These are phyloP conservation scores for Tubosaeta sp. DNA, from an alignment of 768 basidiomycete species.

Conservation along the genomic window DNA sequence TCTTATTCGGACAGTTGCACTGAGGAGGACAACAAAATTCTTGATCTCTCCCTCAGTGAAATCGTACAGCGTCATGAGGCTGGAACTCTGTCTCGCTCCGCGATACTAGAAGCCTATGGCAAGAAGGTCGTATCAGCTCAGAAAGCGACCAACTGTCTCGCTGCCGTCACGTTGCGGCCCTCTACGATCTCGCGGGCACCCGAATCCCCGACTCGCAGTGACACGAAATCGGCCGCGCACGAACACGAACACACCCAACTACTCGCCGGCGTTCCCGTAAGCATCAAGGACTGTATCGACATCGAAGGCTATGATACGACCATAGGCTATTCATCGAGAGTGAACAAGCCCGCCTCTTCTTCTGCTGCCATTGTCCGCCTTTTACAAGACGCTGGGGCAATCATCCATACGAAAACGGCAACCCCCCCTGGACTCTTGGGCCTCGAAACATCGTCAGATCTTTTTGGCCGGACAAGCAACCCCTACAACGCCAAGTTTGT, in stretches of 20 bases:
- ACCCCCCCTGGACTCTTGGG: slow-evolving; percentile 40
- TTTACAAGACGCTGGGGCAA: slow-evolving; percentile 39
- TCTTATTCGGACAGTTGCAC: slow-evolving; percentile 29
- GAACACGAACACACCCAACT: slow-evolving; percentile 10
- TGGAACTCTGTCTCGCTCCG: slow-evolving; percentile 24
- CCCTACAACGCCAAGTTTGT: slow-evolving; percentile 41
- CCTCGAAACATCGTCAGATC: slow-evolving; percentile 39
- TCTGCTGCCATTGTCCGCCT: slow-evolving; percentile 39
- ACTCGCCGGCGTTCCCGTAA: slow-evolving; percentile 46
- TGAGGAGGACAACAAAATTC: slow-evolving; percentile 34
- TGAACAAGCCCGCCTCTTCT: slow-evolving; percentile 31
- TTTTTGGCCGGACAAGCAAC: slow-evolving; percentile 46
- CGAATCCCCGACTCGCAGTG: slow-evolving; percentile 8
- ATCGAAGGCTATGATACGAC: slow-evolving; percentile 46
- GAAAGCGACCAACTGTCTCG: slow-evolving; percentile 46
- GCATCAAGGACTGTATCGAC: slow-evolving; percentile 46
- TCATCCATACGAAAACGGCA: slow-evolving; percentile 40
- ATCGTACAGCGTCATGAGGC: slow-evolving; percentile 32
- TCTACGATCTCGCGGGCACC: slow-evolving; percentile 9
- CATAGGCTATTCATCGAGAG: slow-evolving; percentile 38
- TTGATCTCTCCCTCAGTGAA: slow-evolving; percentile 34
- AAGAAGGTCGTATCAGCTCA: slow-evolving; percentile 39
- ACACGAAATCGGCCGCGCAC: neutral
- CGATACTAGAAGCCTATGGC: slow-evolving; percentile 38
- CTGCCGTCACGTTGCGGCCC: slow-evolving; percentile 41